Evolutionary conservation across 2,329 filamentous ascomycete species (phyloP), one percentile per base, ranked within the genome.

Genomic region (Cercospora sp.): DNA sequence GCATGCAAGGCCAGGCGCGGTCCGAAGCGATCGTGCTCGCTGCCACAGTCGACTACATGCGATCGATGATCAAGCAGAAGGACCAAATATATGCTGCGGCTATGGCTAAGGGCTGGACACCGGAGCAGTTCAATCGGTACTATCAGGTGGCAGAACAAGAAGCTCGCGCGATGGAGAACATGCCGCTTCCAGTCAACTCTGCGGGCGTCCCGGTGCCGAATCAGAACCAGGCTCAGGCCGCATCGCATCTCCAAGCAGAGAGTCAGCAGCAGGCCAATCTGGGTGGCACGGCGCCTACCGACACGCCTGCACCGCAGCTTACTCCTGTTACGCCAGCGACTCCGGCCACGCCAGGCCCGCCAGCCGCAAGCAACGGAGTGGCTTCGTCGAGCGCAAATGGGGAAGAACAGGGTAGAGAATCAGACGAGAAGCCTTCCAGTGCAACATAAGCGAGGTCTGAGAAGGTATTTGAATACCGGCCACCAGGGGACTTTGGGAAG

Each of bases 21-120:
- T 95, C 92, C 71, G 93, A 97, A 79, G 92, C 91, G 30, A 84
- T 93, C 18, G 92, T 97, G n/a, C 84, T 97, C 24, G 88, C 89
- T 70, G 79, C 79, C 26, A 83, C 82, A 1, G 80, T 85, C 65
- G 77, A 80, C 57, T 79, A 78, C 73, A 80, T 84, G 76, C 74
- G 78, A 65, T 77, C 81, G 61, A 78, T 83, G 32, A 71, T 69
- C 72, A 66, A 75, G 78, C 74, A 80, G 62, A 77, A 78, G 18
- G 73, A 77, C 28, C 78, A 79, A 37, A 77, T 76, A 61, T 32
- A 57, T 13, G 76, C 75, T 30, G 77, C 76, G 34, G 81, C 80
- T 10, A 68, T 79, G 24, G 51, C 21, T 3, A 64, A 66, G 34
- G 70, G 70, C 37, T 72, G 67, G 66, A 53, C 65, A 21, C 9